Percentiles rank a stretch among this genome's conserved stretches.
Conservation (phyloP, 805 yeast genomes). For the Yarrowia sp. region DNA sequence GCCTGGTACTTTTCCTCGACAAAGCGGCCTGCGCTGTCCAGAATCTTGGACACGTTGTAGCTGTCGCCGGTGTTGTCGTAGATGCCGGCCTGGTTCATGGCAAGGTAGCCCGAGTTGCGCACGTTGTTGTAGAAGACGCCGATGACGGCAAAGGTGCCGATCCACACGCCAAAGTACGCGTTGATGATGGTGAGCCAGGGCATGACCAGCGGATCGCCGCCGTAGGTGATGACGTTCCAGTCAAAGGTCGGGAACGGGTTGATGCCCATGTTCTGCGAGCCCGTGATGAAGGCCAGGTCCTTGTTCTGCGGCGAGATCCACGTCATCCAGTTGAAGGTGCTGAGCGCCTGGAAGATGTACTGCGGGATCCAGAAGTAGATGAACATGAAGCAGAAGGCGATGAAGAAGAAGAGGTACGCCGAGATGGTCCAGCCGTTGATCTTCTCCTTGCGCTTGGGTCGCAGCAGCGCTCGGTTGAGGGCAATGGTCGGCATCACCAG, state of each 20-base stretch:
- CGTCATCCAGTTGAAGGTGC: slow-evolving; percentile 60
- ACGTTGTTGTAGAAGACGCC: slow-evolving; percentile 50
- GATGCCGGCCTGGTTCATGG: slow-evolving; percentile 53
- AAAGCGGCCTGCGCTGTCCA: slow-evolving; percentile 40
- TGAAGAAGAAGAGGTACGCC: slow-evolving; percentile 50
- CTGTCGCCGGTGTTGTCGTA: slow-evolving; percentile 52
- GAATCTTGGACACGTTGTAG: slow-evolving; percentile 48
- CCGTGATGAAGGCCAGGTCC: slow-evolving; percentile 59
- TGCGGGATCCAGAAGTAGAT: slow-evolving; percentile 68
- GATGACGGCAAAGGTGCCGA: slow-evolving; percentile 41
- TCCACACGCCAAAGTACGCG: slow-evolving; percentile 25
- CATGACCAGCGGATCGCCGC: slow-evolving; percentile 25
- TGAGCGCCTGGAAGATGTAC: slow-evolving; percentile 58
- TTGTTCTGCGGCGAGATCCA: slow-evolving; percentile 57
- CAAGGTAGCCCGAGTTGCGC: slow-evolving; percentile 58
- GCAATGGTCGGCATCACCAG: slow-evolving; percentile 56
- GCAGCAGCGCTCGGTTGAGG: slow-evolving; percentile 35
- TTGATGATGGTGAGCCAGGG: slow-evolving; percentile 29
- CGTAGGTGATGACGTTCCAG: slow-evolving; percentile 39
- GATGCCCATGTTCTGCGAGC: slow-evolving; percentile 45
- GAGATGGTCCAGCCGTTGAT: slow-evolving; percentile 56
- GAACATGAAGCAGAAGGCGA: slow-evolving; percentile 46
- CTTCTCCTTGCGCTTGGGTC: slow-evolving; percentile 38
- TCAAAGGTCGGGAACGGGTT: slow-evolving; percentile 45
- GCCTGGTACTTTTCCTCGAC: slow-evolving; percentile 48